A percentile compares a stretch with the other conserved stretches of the same genome.
phyloP scores from a whole-genome alignment of 1,284 basidiomycete genomes.

The Puccinia polysora region DNA sequence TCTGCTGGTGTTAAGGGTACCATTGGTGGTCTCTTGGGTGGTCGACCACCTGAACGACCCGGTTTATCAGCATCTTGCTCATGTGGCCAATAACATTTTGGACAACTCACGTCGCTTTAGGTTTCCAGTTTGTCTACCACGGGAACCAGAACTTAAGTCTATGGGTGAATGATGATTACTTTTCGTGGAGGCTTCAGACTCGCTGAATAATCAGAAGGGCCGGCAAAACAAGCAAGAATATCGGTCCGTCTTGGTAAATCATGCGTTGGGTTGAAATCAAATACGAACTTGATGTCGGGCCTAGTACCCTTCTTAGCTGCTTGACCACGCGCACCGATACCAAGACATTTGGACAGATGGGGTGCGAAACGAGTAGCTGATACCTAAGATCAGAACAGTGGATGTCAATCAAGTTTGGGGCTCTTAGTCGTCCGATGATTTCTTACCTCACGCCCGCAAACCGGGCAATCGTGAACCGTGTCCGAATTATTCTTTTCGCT shows the following conservation, averaged over 20 bases:
- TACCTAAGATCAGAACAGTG: conserved; percentile 6
- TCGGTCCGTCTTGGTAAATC: neutral
- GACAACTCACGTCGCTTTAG: conserved; percentile 25
- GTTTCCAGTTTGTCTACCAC: conserved; percentile 12
- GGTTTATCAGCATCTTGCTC: neutral
- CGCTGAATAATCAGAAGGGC: too few relatives aligned
- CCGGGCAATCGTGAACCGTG: conserved; percentile 17
- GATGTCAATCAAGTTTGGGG: neutral
- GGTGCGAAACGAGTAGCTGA: conserved; percentile 40
- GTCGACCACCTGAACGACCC: conserved; percentile 20
- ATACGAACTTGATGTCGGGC: conserved; percentile 18
- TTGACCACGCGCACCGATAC: conserved; percentile 27
- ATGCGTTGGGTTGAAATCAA: too few relatives aligned
- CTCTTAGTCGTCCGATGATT: neutral
- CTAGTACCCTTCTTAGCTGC: conserved; percentile 9
- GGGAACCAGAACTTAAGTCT: neutral
- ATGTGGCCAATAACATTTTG: too few relatives aligned
- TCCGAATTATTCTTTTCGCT: conserved; percentile 26
- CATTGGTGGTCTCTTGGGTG: conserved; percentile 16
- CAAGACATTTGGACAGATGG: conserved; percentile 38
- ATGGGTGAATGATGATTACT: neutral
- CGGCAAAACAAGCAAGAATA: neutral
- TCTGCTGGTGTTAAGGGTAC: conserved; percentile 18
- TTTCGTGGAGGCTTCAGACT: conserved; percentile 11
- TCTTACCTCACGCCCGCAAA: conserved; percentile 29